These are phyloP conservation scores for Clarireedia paspali DNA, from an alignment of 2,329 filamentous ascomycete genomes.

Conservation along the genomic window DNA sequence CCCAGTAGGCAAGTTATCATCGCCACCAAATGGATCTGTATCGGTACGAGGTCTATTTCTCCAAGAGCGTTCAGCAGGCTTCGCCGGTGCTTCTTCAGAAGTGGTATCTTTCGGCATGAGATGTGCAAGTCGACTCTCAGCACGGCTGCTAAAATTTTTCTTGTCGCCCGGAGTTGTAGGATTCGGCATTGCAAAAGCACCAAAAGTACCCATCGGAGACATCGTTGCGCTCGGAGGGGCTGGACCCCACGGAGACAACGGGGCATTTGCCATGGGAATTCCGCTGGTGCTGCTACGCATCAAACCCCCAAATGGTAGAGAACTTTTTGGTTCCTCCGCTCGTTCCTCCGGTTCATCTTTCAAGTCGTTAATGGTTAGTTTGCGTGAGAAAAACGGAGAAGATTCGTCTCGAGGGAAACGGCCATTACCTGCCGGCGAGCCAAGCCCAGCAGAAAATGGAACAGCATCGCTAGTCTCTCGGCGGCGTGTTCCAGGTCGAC, in stretches of 20 bases:
- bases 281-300: slow-evolving; percentile 48
- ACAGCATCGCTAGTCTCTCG: slow-evolving; percentile 72
- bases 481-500: slow-evolving; percentile 69
- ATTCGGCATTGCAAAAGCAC: slow-evolving; percentile 70
- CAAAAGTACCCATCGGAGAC: slow-evolving; percentile 76
- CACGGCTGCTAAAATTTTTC: slow-evolving; percentile 59
- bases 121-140: slow-evolving; percentile 80
- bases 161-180: slow-evolving; percentile 59
- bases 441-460: slow-evolving; percentile 37
- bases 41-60: slow-evolving; percentile 58
- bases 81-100: slow-evolving; percentile 51
- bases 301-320: slow-evolving; percentile 38
- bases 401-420: slow-evolving; percentile 57
- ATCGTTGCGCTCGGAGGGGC: slow-evolving; percentile 50
- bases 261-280: slow-evolving; percentile 36
- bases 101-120: slow-evolving; percentile 68
- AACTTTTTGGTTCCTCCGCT: slow-evolving; percentile 37
- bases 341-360: slow-evolving; percentile 48
- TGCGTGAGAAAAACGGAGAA: slow-evolving; percentile 50
- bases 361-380: slow-evolving; percentile 37
- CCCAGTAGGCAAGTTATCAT: slow-evolving; percentile 55
- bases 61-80: slow-evolving; percentile 50
- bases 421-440: slow-evolving; percentile 52
- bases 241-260: slow-evolving; percentile 39
- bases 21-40: slow-evolving; percentile 60